Conservation (phyloP, 2,329 filamentous ascomycete species). For the Gyromitra esculenta region DNA sequence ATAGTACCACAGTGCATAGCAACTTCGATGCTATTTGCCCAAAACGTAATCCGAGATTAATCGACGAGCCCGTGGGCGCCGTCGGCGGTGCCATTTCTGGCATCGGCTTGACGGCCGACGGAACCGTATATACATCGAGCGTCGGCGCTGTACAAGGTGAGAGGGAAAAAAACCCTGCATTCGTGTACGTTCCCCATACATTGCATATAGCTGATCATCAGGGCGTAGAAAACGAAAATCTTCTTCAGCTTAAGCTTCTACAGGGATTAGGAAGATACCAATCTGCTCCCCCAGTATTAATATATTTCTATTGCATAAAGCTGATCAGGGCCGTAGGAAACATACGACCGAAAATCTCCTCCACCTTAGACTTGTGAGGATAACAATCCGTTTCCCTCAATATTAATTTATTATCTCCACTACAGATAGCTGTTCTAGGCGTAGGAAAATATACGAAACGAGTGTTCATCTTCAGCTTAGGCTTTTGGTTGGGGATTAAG, state of each 20-base stretch:
- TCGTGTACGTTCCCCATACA: not conserved
- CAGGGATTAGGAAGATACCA: not conserved
- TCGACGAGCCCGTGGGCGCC: not conserved
- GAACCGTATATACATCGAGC: constrained; percentile 28
- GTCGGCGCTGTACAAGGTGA: constrained; percentile 4
- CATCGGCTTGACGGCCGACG: constrained; percentile 19
- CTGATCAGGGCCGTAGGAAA: no score
- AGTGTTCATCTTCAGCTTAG: no score
- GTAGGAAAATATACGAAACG: no score
- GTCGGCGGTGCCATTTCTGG: not conserved
- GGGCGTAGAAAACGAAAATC: not conserved
- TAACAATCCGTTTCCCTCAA: not conserved
- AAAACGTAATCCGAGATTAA: not conserved
- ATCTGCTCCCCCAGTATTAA: not conserved
- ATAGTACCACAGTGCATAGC: not conserved
- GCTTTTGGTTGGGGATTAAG: no score
- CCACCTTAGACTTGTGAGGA: no score
- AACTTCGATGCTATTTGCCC: not conserved
- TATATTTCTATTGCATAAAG: constrained; percentile 1
- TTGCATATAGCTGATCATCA: not conserved
- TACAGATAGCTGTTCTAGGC: not conserved
- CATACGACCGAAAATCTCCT: no score
- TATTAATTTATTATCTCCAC: not conserved
- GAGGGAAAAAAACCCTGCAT: not conserved
- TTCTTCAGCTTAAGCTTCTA: not conserved